These are phyloP conservation scores for Baorangia bicolor DNA, from an alignment of 768 basidiomycete genomes.

Conservation along the genomic window DNA sequence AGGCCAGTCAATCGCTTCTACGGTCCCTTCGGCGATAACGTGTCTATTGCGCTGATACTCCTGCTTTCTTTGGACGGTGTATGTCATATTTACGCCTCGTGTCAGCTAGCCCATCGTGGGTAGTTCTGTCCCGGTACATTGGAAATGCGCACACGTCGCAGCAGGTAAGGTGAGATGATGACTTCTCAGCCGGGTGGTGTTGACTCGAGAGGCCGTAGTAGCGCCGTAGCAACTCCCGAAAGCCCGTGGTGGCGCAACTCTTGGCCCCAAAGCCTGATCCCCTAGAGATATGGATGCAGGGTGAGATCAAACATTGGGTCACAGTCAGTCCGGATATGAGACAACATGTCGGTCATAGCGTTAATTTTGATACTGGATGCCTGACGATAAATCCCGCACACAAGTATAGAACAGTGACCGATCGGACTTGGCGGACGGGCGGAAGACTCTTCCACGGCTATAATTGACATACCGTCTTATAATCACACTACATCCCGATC, in stretches of 20 bases:
- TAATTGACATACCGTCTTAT: conserved; percentile 13
- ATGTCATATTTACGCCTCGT: conserved; percentile 16
- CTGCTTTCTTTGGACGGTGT: neutral
- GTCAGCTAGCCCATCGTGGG: conserved; percentile 13
- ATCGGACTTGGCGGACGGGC: neutral
- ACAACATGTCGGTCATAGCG: neutral
- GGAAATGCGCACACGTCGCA: conserved; percentile 6
- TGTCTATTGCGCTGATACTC: neutral
- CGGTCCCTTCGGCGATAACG: conserved; percentile 20
- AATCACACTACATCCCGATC: conserved; percentile 10
- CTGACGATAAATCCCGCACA: neutral
- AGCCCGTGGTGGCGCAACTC: neutral
- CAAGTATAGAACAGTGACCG: neutral
- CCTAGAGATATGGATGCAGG: neutral
- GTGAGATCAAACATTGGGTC: conserved; percentile 1
- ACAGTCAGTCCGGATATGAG: neutral
- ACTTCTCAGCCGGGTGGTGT: conserved; percentile 5
- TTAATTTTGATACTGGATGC: neutral
- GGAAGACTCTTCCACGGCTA: neutral
- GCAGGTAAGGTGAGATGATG: conserved; percentile 9
- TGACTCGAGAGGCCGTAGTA: conserved; percentile 13
- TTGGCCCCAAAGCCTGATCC: neutral
- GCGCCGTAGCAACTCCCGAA: conserved; percentile 9
- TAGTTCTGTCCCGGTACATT: conserved; percentile 9
- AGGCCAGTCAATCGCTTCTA: conserved; percentile 17